Base-by-base conservation (phyloP, 768 basidiomycete genomes). In the Mycena venus region DNA sequence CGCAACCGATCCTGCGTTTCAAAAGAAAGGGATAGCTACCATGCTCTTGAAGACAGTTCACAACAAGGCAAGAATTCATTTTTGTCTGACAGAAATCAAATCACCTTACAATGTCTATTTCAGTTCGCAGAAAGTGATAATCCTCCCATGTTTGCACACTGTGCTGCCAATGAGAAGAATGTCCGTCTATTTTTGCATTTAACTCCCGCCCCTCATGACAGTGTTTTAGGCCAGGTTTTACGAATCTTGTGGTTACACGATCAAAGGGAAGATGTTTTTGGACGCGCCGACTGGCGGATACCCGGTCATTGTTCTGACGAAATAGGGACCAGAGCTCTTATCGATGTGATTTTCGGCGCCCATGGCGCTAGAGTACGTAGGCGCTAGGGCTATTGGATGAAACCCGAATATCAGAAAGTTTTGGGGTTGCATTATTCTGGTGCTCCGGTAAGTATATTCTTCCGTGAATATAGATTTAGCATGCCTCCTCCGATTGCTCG, bases 1-100 rank as follows among this genome's bases (percentile, higher is more conserved):
- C 23, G 79, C 80, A 47, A 81, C 82, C 7, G 76, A 76, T 25
- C 75, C 72, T 19, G 77, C 77, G n/a, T 81, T 74, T 44, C 83
- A 83, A 47, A 75, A 74, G 44, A 75, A 76, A 40, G 79, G 80
- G 5, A 73, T 84, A 36, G 72, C 75, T 21, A 80, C 76, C 32
- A 67, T 74, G 42, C 77, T 84, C 31, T 69, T 84, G 59, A 74
- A 79, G 49, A 64, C 80, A 10, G 80, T 82, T 38, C 77, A 77
- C n/a, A 71, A 81, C 60, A 82, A 79, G 78, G 80, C 78, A 60
- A 51, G 60, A 17, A 61, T 67, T 34, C 34, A 40, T 27, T n/a
- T 49, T 53, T 78, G 11, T 53, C 66, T 19, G 47, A 55, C 58
- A 64, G n/a, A 21, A 47, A 23, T 23, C 3, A 9, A 1, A 49